Base-by-base conservation (phyloP, 2,329 filamentous ascomycete species). In the Gliomastix tumulicola region DNA sequence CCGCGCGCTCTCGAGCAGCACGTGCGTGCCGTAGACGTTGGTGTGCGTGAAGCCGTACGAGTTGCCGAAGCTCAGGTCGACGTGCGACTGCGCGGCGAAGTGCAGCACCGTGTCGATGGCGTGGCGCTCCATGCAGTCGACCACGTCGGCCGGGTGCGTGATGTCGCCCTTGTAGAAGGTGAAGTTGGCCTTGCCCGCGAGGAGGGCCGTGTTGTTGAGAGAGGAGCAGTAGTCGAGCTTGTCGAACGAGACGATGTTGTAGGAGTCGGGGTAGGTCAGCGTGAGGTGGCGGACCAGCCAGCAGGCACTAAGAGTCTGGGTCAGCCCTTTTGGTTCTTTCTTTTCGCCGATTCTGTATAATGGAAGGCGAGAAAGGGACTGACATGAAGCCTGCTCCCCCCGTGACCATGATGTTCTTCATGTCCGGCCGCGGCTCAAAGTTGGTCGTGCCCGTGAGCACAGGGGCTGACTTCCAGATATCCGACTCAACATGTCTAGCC, bases 331-430 rank as follows among this genome's bases (percentile, higher is more conserved):
- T n/a, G n/a, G n/a, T n/a, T n/a, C n/a, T n/a, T 39, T 20, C 22
- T 23, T 33, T 28, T 35, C 12, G 6, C 22, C 23, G 21, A 20
- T 25, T n/a, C 31, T n/a, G n/a, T n/a, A n/a, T n/a, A n/a, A n/a
- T n/a, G n/a, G n/a, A n/a, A n/a, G n/a, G n/a, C n/a, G n/a, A n/a
- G n/a, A n/a, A n/a, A n/a, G n/a, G 17, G 43, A 60, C 81, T 59
- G 68, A 88, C 84, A 90, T 89, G 68, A 92, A 92, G 48, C 86
- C 86, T 43, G 84, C 85, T 37, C 85, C 86, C 34, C 86, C 86
- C 16, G 86, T 90, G 44, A 92, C 74, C 72, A 90, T 81, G 49
- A 90, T 88, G 53, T 88, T 89, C 59, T 76, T 82, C 37, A 85
- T 78, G 57, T 83, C 78, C 18, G 71, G 65, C 6, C 81, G 65